These are phyloP conservation scores for Pseudodiploospora longispora DNA, from an alignment of 2,329 filamentous ascomycete genomes.

Conservation along the genomic window DNA sequence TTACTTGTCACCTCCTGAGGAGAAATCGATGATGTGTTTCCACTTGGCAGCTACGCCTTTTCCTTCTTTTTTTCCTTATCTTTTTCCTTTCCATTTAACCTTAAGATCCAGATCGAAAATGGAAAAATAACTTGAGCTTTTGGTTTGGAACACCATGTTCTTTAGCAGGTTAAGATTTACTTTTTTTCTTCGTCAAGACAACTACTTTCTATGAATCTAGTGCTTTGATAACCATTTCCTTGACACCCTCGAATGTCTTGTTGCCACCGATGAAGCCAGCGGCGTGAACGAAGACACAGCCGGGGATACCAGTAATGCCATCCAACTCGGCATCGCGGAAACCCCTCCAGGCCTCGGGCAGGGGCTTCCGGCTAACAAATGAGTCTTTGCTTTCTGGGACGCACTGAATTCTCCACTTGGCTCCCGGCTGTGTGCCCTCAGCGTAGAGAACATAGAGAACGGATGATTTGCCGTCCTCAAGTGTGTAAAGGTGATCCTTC, in stretches of 20 bases:
- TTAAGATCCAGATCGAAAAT: too few species aligned
- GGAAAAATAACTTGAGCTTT: too few species aligned
- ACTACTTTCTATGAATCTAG: conserved; percentile 34
- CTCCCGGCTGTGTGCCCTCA: conserved; percentile 63
- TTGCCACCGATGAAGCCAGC: conserved; percentile 95
- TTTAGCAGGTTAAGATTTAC: too few species aligned
- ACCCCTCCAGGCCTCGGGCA: conserved; percentile 88
- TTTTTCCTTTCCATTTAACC: neutral
- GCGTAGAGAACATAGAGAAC: conserved; percentile 88
- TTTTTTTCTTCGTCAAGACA: neutral
- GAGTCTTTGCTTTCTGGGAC: conserved; percentile 80
- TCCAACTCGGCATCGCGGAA: conserved; percentile 81
- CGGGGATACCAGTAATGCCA: conserved; percentile 57
- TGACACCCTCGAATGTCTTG: conserved; percentile 79
- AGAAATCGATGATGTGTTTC: too few species aligned
- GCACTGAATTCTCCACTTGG: conserved; percentile 90
- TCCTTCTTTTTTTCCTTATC: neutral
- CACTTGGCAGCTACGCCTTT: neutral
- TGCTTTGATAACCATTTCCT: conserved; percentile 76
- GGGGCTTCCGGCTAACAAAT: conserved; percentile 83
- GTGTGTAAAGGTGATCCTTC: conserved; percentile 90
- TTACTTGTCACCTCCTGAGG: too few species aligned
- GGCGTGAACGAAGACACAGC: conserved; percentile 88
- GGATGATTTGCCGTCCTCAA: conserved; percentile 54
- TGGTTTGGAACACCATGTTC: too few species aligned